These are phyloP conservation scores for Domatiomyces globalis DNA, from an alignment of 2,329 filamentous ascomycete genomes.

Conservation along the genomic window DNA sequence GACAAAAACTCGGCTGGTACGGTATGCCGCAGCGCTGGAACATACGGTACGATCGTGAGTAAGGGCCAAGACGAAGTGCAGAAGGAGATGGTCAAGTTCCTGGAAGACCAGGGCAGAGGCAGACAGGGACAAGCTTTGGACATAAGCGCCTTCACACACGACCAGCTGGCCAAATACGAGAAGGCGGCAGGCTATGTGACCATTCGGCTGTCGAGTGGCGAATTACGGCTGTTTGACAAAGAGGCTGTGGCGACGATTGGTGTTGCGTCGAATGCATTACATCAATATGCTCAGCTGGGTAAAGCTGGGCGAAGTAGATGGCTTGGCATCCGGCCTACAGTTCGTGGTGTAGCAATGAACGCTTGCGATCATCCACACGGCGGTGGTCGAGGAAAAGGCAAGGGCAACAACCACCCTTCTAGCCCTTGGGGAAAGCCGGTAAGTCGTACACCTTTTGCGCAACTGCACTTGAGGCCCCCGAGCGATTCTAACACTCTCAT, in stretches of 20 bases:
- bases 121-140: conserved; percentile 6
- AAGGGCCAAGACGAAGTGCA: conserved; percentile 60
- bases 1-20: conserved; percentile 57
- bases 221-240: conserved; percentile 75
- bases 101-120: conserved; percentile 9
- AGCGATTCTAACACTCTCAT: conserved; percentile 5
- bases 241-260: conserved; percentile 92
- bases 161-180: conserved; percentile 29
- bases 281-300: conserved; percentile 79
- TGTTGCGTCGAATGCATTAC: conserved; percentile 81
- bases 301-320: conserved; percentile 90
- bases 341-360: conserved; percentile 98
- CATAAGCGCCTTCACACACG: conserved; percentile 25
- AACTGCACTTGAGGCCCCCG: conserved; percentile 1
- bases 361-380: conserved; percentile 96
- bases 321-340: conserved; percentile 87
- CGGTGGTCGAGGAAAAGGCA: conserved; percentile 97
- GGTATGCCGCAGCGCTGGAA: conserved; percentile 89
- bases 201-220: conserved; percentile 79
- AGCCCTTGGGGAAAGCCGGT: conserved; percentile 94
- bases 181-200: conserved; percentile 66
- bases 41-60: conserved; percentile 73
- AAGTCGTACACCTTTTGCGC: conserved; percentile 32
- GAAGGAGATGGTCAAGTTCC: conserved; percentile 19
- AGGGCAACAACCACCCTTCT: conserved; percentile 90